Conservation (phyloP, 148 eudicot genomes). For the Selenicereus undatus region DNA sequence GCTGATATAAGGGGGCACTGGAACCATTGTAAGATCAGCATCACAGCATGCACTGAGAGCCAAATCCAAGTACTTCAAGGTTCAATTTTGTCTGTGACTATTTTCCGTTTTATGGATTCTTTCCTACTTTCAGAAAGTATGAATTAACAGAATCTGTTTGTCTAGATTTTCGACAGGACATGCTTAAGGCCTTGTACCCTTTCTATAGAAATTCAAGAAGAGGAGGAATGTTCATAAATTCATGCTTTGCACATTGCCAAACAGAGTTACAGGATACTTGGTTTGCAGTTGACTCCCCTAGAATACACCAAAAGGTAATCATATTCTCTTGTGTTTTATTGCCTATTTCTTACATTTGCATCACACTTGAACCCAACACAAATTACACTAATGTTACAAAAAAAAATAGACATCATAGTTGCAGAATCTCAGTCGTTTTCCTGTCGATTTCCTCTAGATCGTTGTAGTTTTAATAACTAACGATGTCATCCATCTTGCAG, state of each 20-base stretch:
- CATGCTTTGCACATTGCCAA: conserved; percentile 97
- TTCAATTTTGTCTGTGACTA: conserved; percentile 17
- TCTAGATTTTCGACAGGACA: conserved; percentile 64
- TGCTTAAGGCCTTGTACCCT: conserved; percentile 54
- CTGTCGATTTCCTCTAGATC: no score
- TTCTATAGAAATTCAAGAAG: conserved; percentile 47
- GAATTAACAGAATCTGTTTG: neutral
- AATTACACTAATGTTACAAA: no score
- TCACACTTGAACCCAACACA: no score
- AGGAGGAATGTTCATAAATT: conserved; percentile 87
- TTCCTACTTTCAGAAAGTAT: neutral
- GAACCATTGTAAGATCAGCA: conserved; percentile 62
- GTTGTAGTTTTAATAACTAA: neutral
- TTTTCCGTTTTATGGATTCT: neutral
- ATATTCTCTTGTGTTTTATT: neutral
- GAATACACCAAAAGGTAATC: conserved; percentile 62
- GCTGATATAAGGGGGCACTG: conserved; percentile 66
- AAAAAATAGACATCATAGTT: no score
- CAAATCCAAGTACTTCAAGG: conserved; percentile 75
- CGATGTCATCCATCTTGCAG: conserved; percentile 32
- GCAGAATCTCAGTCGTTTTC: no score
- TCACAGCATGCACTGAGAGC: conserved; percentile 42
- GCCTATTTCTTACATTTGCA: neutral
- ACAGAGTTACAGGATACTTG: conserved; percentile 86
- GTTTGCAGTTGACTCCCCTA: conserved; percentile 73